A percentile compares a stretch with the other conserved stretches of the same genome.
phyloP scores from a whole-genome alignment of 2,329 filamentous ascomycete species.

The Monosporascus sp. region DNA sequence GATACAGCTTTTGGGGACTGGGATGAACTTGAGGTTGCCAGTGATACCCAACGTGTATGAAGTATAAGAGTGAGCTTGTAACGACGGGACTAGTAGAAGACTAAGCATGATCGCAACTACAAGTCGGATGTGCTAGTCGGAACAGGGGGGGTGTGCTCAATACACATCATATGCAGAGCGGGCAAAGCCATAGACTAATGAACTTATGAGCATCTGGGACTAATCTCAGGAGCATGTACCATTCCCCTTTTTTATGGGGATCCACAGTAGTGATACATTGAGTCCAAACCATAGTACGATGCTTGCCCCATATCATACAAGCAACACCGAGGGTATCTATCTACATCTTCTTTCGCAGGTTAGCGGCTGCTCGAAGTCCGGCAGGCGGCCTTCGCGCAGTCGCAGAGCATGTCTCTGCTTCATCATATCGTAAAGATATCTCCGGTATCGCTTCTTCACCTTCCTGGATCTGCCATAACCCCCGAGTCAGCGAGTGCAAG shows the following conservation, averaged over 20 bases:
- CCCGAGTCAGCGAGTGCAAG: not conserved
- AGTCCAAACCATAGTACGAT: not conserved
- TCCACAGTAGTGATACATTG: not conserved
- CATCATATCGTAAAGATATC: slow-evolving; percentile 11
- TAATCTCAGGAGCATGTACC: not conserved
- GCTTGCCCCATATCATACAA: not conserved
- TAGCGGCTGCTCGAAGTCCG: not conserved
- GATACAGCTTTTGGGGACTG: too few species aligned
- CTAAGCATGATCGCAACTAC: too few species aligned
- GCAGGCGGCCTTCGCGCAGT: slow-evolving; percentile 3
- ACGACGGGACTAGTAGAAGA: too few species aligned
- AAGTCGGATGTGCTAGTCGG: too few species aligned
- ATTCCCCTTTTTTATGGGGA: not conserved
- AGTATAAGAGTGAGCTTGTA: too few species aligned
- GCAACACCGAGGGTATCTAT: not conserved
- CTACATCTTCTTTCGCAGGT: not conserved
- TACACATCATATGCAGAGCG: not conserved
- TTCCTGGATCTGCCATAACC: slow-evolving; percentile 3
- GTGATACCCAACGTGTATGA: too few species aligned
- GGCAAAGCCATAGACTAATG: not conserved
- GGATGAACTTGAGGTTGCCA: too few species aligned
- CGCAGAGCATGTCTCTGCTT: slow-evolving; percentile 5
- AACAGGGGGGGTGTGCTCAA: not conserved
- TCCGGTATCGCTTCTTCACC: slow-evolving; percentile 7
- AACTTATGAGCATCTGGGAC: not conserved